Conservation (phyloP, 2,329 filamentous ascomycete species). For the Pseudogymnoascus sp. region DNA sequence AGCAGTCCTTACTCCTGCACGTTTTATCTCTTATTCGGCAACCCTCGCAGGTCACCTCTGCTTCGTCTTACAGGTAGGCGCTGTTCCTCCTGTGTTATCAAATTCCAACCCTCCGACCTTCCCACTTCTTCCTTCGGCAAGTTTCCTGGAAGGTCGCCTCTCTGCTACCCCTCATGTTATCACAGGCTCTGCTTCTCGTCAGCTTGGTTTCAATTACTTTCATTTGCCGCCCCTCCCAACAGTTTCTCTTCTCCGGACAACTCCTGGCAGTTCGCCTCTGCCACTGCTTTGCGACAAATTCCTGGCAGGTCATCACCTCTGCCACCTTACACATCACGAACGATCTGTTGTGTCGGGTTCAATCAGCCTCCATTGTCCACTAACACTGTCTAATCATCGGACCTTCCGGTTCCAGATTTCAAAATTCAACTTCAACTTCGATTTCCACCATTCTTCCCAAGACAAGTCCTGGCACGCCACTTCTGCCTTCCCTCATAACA, state of each 20-base stretch:
- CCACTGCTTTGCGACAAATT: not conserved
- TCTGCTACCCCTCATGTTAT: not conserved
- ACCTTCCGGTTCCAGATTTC: not conserved
- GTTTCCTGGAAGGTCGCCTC: not conserved
- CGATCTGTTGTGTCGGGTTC: not conserved
- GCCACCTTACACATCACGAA: not conserved
- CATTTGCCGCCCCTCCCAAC: not conserved
- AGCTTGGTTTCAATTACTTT: not conserved
- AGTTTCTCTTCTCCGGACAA: not conserved
- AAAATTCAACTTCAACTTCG: not conserved
- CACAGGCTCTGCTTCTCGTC: not conserved
- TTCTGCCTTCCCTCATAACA: not conserved
- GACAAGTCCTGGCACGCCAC: not conserved
- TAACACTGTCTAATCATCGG: not conserved
- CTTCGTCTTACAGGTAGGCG: not conserved
- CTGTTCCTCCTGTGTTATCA: not conserved
- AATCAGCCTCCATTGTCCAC: not conserved
- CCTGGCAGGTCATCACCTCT: not conserved
- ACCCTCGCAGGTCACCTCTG: not conserved
- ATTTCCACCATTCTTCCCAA: not conserved
- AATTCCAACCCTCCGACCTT: not conserved
- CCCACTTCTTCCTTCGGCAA: not conserved
- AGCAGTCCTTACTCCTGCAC: not conserved
- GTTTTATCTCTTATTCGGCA: not conserved
- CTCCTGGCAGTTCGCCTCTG: not conserved